These are phyloP conservation scores for Suillus paluster DNA, from an alignment of 768 basidiomycete genomes.

Conservation along the genomic window DNA sequence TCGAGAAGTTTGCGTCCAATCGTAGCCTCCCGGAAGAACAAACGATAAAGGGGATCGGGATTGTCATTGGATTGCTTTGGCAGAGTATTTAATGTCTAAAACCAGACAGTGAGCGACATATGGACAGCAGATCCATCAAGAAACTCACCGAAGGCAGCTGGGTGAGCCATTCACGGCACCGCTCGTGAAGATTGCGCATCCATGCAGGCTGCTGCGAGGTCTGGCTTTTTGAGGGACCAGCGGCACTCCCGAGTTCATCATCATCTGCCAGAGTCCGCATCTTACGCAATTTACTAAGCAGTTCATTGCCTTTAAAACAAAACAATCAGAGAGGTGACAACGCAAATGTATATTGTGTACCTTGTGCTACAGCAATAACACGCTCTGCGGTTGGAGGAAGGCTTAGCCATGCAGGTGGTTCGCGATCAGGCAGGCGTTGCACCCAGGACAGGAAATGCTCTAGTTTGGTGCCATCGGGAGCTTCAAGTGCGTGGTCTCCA, in stretches of 20 bases:
- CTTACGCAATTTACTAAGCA: conserved; percentile 87
- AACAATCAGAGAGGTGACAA: conserved; percentile 9
- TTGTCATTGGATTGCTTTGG: conserved; percentile 69
- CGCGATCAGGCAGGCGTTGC: conserved; percentile 84
- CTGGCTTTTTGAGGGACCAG: conserved; percentile 65
- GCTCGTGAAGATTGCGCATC: conserved; percentile 87
- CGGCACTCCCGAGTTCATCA: conserved; percentile 57
- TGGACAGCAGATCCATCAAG: not conserved
- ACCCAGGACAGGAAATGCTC: conserved; percentile 94
- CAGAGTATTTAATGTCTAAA: conserved; percentile 66
- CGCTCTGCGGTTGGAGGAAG: conserved; percentile 92
- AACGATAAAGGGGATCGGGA: conserved; percentile 83
- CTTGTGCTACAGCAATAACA: conserved; percentile 90
- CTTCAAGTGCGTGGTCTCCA: conserved; percentile 59
- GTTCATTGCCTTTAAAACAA: conserved; percentile 63
- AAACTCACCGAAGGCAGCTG: conserved; percentile 72
- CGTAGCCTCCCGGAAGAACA: conserved; percentile 86
- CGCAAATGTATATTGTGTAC: conserved; percentile 45
- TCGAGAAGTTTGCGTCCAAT: conserved; percentile 81
- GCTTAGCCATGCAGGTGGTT: conserved; percentile 94
- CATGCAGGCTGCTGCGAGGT: conserved; percentile 85
- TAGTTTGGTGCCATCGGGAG: conserved; percentile 92
- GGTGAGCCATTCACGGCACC: conserved; percentile 83
- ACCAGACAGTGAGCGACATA: conserved; percentile 15
- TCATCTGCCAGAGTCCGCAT: conserved; percentile 91